phyloP scores from a whole-genome alignment of 2,329 filamentous ascomycete genomes.

The Ceratocystis albifundus region DNA sequence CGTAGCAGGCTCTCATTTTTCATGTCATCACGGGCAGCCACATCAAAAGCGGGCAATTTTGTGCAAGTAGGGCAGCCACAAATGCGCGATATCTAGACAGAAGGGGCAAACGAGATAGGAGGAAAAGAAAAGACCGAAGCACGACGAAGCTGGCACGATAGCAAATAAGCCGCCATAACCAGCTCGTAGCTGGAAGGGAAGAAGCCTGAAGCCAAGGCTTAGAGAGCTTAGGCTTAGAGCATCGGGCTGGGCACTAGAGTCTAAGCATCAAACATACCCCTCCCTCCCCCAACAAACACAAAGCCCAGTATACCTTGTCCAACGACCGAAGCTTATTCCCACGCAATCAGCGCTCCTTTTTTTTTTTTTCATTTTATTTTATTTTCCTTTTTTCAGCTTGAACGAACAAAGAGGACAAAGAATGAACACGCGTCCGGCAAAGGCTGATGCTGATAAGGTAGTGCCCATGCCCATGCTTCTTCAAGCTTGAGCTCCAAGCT shows the following conservation, averaged over 20 bases:
- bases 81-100: too few species aligned
- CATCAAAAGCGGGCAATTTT: too few species aligned
- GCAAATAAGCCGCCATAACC: not conserved
- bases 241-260: not conserved
- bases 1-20: too few species aligned
- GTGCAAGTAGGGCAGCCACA: too few species aligned
- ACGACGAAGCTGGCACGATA: not conserved
- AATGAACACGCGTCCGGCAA: not conserved
- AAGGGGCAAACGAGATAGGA: too few species aligned
- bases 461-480: not conserved
- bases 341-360: not conserved
- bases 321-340: not conserved
- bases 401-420: constrained; percentile 4
- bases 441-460: not conserved
- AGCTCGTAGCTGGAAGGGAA: not conserved
- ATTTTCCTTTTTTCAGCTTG: constrained; percentile 6
- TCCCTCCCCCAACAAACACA: not conserved
- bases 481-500: not conserved
- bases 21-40: too few species aligned
- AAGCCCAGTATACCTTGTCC: not conserved
- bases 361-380: too few species aligned
- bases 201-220: not conserved
- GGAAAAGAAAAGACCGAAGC: too few species aligned
- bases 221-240: constrained; percentile 10
- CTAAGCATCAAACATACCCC: not conserved